Conservation (phyloP, 176 grass and related monocot species). For the Juncus inflexus region DNA sequence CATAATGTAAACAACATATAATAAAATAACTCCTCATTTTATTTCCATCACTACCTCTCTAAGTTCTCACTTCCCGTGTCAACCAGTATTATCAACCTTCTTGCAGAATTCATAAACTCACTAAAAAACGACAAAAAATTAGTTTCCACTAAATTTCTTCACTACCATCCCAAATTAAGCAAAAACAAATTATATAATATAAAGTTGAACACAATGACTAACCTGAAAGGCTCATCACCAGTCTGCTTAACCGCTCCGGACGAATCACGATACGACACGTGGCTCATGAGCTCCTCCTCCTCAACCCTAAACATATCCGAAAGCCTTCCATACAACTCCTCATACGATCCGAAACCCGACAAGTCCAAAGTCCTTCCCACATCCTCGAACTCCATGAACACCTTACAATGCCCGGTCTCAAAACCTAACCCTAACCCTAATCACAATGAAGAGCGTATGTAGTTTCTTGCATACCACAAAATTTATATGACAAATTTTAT, state of each 20-base stretch:
- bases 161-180: too few relatives aligned
- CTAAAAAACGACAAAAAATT: slow-evolving; percentile 27
- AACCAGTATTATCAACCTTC: slow-evolving; percentile 75
- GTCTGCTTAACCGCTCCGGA: slow-evolving; percentile 67
- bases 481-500: background rate
- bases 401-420: slow-evolving; percentile 87
- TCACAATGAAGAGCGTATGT: background rate
- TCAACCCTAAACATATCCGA: slow-evolving; percentile 82
- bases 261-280: slow-evolving; percentile 75
- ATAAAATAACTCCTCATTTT: slow-evolving; percentile 1
- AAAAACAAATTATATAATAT: background rate
- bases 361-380: slow-evolving; percentile 85
- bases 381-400: slow-evolving; percentile 93
- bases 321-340: slow-evolving; percentile 65
- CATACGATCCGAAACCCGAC: slow-evolving; percentile 64
- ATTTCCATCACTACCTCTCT: slow-evolving; percentile 44
- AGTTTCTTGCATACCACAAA: slow-evolving; percentile 11
- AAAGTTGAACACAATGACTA: slow-evolving; percentile 18
- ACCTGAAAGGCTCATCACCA: slow-evolving; percentile 97
- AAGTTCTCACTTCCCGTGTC: slow-evolving; percentile 40
- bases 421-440: slow-evolving; percentile 32
- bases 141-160: too few relatives aligned
- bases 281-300: slow-evolving; percentile 80
- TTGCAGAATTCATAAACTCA: slow-evolving; percentile 67
- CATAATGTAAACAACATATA: slow-evolving; percentile 1